A percentile compares a stretch with the other conserved stretches of the same genome.
Conservation (phyloP, 495 filamentous ascomycete genomes). For the Penicillium goetzii region DNA sequence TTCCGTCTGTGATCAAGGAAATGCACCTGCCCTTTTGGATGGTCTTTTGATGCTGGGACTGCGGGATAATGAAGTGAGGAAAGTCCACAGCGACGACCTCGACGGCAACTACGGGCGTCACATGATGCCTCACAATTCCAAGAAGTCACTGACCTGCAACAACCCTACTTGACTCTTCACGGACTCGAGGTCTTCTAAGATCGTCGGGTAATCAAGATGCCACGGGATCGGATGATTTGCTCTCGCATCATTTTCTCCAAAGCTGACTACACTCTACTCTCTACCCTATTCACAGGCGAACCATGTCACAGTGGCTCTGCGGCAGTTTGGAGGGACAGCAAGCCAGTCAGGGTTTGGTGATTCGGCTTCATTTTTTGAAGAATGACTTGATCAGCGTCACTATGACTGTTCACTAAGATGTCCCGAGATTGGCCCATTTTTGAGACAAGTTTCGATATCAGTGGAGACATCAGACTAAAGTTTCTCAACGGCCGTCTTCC, state of each 20-base stretch:
- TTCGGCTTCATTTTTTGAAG: neutral
- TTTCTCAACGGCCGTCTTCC: neutral
- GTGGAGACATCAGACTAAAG: neutral
- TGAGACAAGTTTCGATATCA: neutral
- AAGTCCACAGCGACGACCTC: neutral
- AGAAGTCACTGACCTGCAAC: neutral
- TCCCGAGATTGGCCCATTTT: neutral
- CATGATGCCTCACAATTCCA: slow-evolving; percentile 14
- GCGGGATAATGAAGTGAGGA: neutral
- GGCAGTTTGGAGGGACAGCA: neutral
- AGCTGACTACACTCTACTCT: neutral
- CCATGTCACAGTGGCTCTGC: neutral
- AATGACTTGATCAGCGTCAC: neutral
- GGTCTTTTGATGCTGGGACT: neutral
- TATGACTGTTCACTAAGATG: neutral
- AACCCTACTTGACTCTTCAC: neutral
- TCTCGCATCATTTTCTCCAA: neutral
- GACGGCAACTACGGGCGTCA: slow-evolving; percentile 12
- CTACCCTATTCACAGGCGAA: neutral
- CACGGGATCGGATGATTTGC: neutral
- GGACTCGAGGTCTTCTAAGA: neutral
- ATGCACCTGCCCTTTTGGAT: neutral
- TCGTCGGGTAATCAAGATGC: neutral
- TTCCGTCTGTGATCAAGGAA: neutral
- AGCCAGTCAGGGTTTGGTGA: neutral